Evolutionary conservation across 768 basidiomycete genomes (phyloP), one percentile per base, ranked within the genome.

Genomic region (Trametes elegans): DNA sequence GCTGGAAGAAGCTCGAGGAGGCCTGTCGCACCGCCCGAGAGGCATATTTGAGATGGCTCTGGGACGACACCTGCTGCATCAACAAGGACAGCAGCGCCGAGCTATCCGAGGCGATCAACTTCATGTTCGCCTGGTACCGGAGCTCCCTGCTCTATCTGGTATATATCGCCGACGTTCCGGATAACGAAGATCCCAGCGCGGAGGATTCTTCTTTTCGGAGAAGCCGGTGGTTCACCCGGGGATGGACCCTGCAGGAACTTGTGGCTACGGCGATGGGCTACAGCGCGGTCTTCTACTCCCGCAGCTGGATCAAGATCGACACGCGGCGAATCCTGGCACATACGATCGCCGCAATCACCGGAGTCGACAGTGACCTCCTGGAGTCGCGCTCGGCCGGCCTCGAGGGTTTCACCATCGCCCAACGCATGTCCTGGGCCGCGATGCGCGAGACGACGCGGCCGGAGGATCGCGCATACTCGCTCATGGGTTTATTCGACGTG

Each of bases 201-300:
- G 16, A 8, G 4, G 36, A 24, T 23, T 40, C 53, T 2, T n/a
- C 44, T 3, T 55, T 55, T 32, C 39, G 53, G 9, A 11, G 13
- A 9, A 45, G 39, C 21, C 31, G 34, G 2, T 56, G 48, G 48
- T 49, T 43, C 48, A 56, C 32, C 16, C 55, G 48, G 9, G 40
- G 55, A 1, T 56, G 55, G 55, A 56, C 55, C 2, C 55, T 56
- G 1, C 48, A 56, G 35, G 48, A 56, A 28, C 48, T 56, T 28
- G 19, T 56, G 1, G 55, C 54, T n/a, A n/a, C n/a, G n/a, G n/a
- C n/a, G n/a, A n/a, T n/a, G 10, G 35, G 47, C 5, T 23, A 31
- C 26, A 13, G 28, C 13, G 32, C 49, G 24, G 24, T 55, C 16
- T 55, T 55, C 41, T 27, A 49, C 31, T 49, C 47, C 6, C 19